Evolutionary conservation across 805 yeast species (phyloP).

Genomic region (Saturnispora bothae): DNA sequence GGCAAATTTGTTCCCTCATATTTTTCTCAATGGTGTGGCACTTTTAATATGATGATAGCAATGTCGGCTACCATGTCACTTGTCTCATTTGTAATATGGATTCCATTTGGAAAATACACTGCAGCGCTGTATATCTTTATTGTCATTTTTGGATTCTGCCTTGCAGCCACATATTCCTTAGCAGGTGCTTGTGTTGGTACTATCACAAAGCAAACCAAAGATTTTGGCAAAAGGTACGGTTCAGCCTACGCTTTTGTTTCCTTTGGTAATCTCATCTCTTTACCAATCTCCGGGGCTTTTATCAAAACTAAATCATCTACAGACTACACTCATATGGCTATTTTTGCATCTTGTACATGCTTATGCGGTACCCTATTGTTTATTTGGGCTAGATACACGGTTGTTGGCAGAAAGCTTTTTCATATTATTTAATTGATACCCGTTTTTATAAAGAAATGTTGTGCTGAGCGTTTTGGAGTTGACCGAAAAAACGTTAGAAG

Average conservation of each 20-base stretch:
- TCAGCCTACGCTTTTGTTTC: slow-evolving; percentile 53
- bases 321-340: slow-evolving; percentile 29
- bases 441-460: too few species aligned
- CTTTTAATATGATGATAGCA: slow-evolving; percentile 40
- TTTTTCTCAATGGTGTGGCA: slow-evolving; percentile 32
- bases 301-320: slow-evolving; percentile 25
- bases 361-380: slow-evolving; percentile 29
- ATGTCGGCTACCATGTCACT: slow-evolving; percentile 39
- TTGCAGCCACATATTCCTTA: slow-evolving; percentile 49
- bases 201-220: slow-evolving; percentile 39
- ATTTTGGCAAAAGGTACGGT: slow-evolving; percentile 63
- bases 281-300: slow-evolving; percentile 35
- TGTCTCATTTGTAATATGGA: slow-evolving; percentile 46
- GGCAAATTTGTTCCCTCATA: slow-evolving; percentile 27
- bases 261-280: slow-evolving; percentile 34
- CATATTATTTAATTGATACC: slow-evolving; percentile 16
- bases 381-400: slow-evolving; percentile 32
- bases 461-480: not conserved
- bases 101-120: slow-evolving; percentile 43
- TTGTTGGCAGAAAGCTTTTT: slow-evolving; percentile 34
- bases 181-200: slow-evolving; percentile 56
- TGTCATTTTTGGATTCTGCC: slow-evolving; percentile 43
- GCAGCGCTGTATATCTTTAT: slow-evolving; percentile 42
- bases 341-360: slow-evolving; percentile 19
- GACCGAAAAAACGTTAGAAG: slow-evolving; percentile 2